A percentile compares a stretch with the other conserved stretches of the same genome.
Conservation (phyloP, 192 early-diverging fungal genomes). For the Rhizoclosmatium globosum region DNA sequence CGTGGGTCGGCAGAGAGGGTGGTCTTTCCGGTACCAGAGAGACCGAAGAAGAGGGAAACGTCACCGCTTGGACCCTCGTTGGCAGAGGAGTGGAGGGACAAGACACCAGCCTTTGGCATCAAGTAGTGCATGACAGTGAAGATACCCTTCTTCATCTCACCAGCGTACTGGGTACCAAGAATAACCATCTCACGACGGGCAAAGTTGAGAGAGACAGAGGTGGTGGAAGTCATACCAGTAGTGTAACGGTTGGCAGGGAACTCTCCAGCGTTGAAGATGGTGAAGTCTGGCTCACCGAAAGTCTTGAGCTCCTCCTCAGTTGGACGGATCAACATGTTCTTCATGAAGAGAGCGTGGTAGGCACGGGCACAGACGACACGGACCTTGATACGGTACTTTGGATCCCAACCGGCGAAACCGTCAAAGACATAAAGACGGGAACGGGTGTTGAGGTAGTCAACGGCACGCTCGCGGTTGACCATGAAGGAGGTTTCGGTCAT, state of each 20-base stretch:
- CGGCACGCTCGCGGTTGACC: conserved; percentile 94
- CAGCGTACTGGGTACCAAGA: conserved; percentile 97
- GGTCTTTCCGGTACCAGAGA: conserved; percentile 98
- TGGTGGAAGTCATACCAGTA: conserved; percentile 94
- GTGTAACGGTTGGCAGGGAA: conserved; percentile 96
- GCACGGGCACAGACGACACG: conserved; percentile 93
- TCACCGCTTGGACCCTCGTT: conserved; percentile 91
- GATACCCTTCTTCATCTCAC: conserved; percentile 99
- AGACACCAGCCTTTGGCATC: conserved; percentile 93
- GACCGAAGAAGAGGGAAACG: conserved; percentile 97
- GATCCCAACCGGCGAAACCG: conserved; percentile 98
- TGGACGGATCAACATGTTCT: conserved; percentile 98
- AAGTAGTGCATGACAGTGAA: conserved; percentile 98
- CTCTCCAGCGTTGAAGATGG: conserved; percentile 93
- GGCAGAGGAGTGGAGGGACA: conserved; percentile 92
- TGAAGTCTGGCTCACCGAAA: conserved; percentile 97
- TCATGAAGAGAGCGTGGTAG: conserved; percentile 97
- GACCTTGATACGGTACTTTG: conserved; percentile 97
- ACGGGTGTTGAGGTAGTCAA: conserved; percentile 97
- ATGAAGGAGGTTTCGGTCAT: conserved; percentile 79
- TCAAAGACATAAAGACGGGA: conserved; percentile 94
- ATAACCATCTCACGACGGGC: conserved; percentile 96
- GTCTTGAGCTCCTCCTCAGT: conserved; percentile 86
- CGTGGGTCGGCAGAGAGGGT: conserved; percentile 95
- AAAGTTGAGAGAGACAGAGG: conserved; percentile 93